Percentiles rank a stretch among this genome's conserved stretches.
Evolutionary conservation across 2,329 filamentous ascomycete genomes (phyloP).

Genomic region (Amesomyces nigricolor): DNA sequence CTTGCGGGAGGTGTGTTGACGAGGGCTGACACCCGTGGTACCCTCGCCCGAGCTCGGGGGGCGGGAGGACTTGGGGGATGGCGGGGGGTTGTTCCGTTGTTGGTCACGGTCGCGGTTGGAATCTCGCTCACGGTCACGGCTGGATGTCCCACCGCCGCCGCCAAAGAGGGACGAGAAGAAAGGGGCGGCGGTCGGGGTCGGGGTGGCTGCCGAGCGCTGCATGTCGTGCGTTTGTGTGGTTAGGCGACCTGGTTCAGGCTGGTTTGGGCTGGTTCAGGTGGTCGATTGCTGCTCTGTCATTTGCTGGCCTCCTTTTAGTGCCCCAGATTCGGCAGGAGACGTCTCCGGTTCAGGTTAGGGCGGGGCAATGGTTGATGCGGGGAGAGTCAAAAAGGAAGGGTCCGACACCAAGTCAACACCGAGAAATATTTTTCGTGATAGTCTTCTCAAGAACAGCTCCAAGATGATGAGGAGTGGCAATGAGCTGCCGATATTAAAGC

Average conservation of each 20-base stretch:
- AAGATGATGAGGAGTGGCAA: background rate
- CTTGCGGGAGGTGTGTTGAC: constrained; percentile 41
- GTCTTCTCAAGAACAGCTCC: too few species aligned
- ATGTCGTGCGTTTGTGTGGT: constrained; percentile 21
- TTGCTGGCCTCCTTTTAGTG: constrained; percentile 21
- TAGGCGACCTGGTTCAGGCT: constrained; percentile 12
- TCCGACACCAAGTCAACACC: background rate
- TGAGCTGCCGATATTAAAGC: background rate
- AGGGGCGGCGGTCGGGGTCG: constrained; percentile 26
- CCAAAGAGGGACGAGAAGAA: constrained; percentile 27
- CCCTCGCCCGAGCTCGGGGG: constrained; percentile 35
- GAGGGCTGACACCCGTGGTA: constrained; percentile 18
- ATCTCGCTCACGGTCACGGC: constrained; percentile 9
- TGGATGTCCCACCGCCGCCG: constrained; percentile 23
- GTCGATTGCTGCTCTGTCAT: constrained; percentile 16
- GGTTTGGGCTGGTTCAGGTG: background rate
- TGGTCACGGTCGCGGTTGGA: constrained; percentile 18
- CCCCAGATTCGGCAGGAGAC: constrained; percentile 19
- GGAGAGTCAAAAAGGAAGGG: background rate
- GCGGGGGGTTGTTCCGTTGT: constrained; percentile 6
- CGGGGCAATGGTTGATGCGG: background rate
- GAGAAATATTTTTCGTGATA: too few species aligned
- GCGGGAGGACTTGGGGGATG: constrained; percentile 29
- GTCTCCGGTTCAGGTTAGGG: constrained; percentile 2
- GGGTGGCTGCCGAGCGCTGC: constrained; percentile 25